Base-by-base conservation (phyloP, 345 rosid species). In the Citrus australasica region DNA sequence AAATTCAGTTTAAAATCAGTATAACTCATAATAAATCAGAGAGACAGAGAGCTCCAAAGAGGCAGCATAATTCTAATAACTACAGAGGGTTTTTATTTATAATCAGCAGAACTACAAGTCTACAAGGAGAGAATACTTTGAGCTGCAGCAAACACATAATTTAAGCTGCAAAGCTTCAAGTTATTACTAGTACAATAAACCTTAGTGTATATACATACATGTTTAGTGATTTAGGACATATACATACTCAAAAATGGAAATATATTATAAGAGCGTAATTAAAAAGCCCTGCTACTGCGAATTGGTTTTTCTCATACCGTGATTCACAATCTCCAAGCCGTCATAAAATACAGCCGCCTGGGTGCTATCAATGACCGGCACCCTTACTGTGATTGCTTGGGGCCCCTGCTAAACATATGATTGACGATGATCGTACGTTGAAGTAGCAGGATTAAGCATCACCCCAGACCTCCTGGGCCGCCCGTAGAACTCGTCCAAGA, bases 401-500 rank as follows among this genome's bases (percentile, higher is more conserved):
- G 71, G 53, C 13, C 19, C 53, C 21, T 17, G 24, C 0, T 32
- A 64, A 16, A 64, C 19, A 14, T 62, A 28, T 27, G 16, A 16
- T 17, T 66, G 67, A 35, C 9, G 70, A 25, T 69, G 19, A 25
- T 68, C 73, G 58, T 7, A 11, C 16, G 30, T 32, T 40, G 74
- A 69, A 38, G 70, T 24, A 16, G 66, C 5, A n/a, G 53, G 37
- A 32, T 9, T 56, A 56, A 66, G 42, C 14, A 11, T 3, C 17
- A 0, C 46, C 1, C 28, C 60, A 8, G 28, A 9, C 58, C 69
- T 48, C 71, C 69, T 40, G 11, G 9, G 13, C 6, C 55, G 53
- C 30, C 67, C 70, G 5, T 3, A 51, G 72, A 9, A 21, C 37
- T 80, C 76, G 10, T 80, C 79, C 32, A 64, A 37, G 3, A 80